Base-by-base conservation (phyloP, 306 rosid genomes). In the Oxytropis ochrocephala region DNA sequence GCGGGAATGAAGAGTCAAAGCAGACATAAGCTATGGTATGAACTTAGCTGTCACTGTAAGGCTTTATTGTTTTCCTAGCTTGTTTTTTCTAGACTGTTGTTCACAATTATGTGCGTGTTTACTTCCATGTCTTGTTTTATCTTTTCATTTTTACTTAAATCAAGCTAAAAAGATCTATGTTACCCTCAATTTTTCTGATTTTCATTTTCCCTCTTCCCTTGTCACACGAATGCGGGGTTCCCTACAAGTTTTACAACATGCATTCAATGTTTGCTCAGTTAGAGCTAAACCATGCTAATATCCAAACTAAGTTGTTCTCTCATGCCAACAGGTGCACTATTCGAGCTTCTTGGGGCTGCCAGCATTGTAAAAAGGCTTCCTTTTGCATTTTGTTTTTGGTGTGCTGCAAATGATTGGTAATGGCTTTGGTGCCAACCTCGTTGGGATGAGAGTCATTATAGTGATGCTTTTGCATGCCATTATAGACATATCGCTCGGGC, bases 281-380 rank as follows among this genome's bases (percentile, higher is more conserved):
- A 59, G 9, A 52, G 58, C 53, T 50, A 70, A 79, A 36, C 83
- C 76, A 2, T 86, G 87, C 78, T 32, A 17, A 75, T 46, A 67
- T 11, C 21, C 29, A 75, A 67, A 47, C 82, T 0, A 82, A 7
- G 64, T 5, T 86, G 57, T 67, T 84, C 48, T 6, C 0, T 21
- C 91, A 88, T 80, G 82, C 78, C 7, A 48, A 9, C 0, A 80
- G 9, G 30, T 88, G 91, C 73, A 12, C 57, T 36, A 56, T 64
- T 65, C 56, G 75, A 19, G 61, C 1, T 17, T 1, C 55, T 4
- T 64, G 84, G 7, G 87, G 85, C 17, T 85, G 91, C 32, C 5
- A 4, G 52, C 5, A 0, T 17, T 88, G 95, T 49, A 38, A 58
- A 77, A 2, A 2, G 27, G 1, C 2, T 21, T 21, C 27, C 2